These are phyloP conservation scores for Thyridium curvatum DNA, from an alignment of 2,329 filamentous ascomycete species.

Conservation along the genomic window DNA sequence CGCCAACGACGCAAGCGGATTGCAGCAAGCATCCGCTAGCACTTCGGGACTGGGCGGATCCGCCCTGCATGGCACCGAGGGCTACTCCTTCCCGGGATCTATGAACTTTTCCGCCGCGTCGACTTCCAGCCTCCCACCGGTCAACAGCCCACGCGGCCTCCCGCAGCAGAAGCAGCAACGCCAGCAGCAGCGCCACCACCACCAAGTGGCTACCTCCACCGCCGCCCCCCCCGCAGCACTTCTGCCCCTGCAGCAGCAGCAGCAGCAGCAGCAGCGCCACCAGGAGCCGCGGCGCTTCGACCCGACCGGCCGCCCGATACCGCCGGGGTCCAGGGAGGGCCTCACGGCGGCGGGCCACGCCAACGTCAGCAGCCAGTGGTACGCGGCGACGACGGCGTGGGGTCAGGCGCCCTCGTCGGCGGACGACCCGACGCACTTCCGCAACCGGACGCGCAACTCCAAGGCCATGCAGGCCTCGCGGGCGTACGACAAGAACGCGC, in stretches of 20 bases:
- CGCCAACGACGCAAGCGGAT: no score
- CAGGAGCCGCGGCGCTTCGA: not conserved
- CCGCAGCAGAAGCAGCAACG: slow-evolving; percentile 6
- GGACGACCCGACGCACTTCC: slow-evolving; percentile 15
- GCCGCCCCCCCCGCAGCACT: not conserved
- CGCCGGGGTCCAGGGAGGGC: no score
- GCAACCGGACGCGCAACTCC: slow-evolving; percentile 11
- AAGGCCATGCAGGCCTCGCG: slow-evolving; percentile 12
- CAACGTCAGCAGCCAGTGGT: slow-evolving; percentile 3
- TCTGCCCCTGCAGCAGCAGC: not conserved
- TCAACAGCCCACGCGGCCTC: slow-evolving; percentile 23
- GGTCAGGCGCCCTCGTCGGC: slow-evolving; percentile 7
- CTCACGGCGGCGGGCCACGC: no score
- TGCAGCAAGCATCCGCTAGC: no score
- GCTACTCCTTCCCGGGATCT: no score
- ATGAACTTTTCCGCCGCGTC: slow-evolving; percentile 16
- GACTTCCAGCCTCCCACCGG: slow-evolving; percentile 20
- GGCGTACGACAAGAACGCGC: slow-evolving; percentile 12
- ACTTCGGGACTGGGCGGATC: no score
- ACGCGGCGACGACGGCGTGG: slow-evolving; percentile 14
- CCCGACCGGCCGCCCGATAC: not conserved
- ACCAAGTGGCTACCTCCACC: not conserved
- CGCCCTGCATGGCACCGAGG: no score
- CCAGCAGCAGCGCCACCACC: not conserved
- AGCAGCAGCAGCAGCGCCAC: slow-evolving; percentile 3